phyloP scores from a whole-genome alignment of 192 early-diverging fungal genomes.

The Backusella morwellensis region DNA sequence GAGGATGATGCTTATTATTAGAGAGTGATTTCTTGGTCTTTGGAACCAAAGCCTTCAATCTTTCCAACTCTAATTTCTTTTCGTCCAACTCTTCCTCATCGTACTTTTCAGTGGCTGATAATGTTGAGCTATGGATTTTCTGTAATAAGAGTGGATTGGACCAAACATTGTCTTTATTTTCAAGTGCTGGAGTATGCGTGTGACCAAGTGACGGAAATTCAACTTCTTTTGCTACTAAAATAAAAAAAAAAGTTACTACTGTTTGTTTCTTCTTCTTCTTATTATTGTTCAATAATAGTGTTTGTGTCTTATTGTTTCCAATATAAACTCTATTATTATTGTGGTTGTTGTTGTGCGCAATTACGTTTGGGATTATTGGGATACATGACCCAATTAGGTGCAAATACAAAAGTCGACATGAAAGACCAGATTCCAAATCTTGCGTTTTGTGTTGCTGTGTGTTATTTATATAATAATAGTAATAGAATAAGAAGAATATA shows the following conservation, averaged over 20 bases:
- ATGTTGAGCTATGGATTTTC: conserved; percentile 1
- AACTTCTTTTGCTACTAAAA: conserved; percentile 6
- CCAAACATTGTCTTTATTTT: conserved; percentile 9
- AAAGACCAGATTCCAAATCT: background rate
- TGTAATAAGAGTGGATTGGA: conserved; percentile 4
- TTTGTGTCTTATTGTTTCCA: background rate
- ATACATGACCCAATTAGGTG: conserved; percentile 10
- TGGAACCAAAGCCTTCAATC: conserved; percentile 8
- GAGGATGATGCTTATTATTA: background rate
- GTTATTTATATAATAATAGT: background rate
- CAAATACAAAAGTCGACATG: conserved; percentile 18
- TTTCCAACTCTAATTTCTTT: conserved; percentile 7
- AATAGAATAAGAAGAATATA: no score
- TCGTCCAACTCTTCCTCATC: conserved; percentile 9
- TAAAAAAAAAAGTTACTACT: background rate
- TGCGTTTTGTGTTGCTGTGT: background rate
- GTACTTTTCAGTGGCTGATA: background rate
- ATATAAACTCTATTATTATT: background rate
- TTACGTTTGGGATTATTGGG: conserved; percentile 15
- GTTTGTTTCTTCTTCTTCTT: background rate
- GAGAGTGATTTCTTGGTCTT: conserved; percentile 11
- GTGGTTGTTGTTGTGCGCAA: background rate
- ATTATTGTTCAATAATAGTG: background rate
- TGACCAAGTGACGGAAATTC: background rate
- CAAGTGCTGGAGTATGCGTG: background rate